phyloP scores from a whole-genome alignment of 148 eudicot species.

The Gaultheria prostrata region DNA sequence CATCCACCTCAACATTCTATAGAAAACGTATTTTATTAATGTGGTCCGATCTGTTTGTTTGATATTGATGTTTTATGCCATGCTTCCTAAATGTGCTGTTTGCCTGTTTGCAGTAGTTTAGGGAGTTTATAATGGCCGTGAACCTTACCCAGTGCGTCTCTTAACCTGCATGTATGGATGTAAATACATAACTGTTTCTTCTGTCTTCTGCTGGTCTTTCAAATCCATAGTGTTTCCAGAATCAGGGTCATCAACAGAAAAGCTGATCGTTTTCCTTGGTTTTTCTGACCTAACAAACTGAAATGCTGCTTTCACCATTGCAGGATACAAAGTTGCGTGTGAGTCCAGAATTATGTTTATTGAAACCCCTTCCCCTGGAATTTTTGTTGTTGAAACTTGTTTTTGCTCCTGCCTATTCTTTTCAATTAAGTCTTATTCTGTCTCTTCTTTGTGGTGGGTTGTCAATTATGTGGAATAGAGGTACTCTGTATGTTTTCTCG shows the following conservation, averaged over 20 bases:
- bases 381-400: not conserved
- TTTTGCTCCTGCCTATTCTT: not conserved
- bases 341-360: not conserved
- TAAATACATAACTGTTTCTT: not conserved
- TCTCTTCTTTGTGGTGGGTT: not conserved
- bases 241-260: not conserved
- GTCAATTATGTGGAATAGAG: not conserved
- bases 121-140: not conserved
- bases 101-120: not conserved
- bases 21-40: not conserved
- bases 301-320: not conserved
- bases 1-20: too few relatives aligned
- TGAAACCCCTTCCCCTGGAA: not conserved
- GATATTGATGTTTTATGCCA: not conserved
- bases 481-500: not conserved
- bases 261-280: not conserved
- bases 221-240: not conserved
- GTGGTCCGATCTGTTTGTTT: not conserved
- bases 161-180: not conserved
- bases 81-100: not conserved
- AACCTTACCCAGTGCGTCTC: not conserved
- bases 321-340: not conserved
- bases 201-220: not conserved
- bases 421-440: not conserved
- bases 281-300: not conserved